Percentiles rank a stretch among this genome's conserved stretches.
Evolutionary conservation across 495 filamentous ascomycete species (phyloP).

Genomic region (Penicillium longicatenatum): DNA sequence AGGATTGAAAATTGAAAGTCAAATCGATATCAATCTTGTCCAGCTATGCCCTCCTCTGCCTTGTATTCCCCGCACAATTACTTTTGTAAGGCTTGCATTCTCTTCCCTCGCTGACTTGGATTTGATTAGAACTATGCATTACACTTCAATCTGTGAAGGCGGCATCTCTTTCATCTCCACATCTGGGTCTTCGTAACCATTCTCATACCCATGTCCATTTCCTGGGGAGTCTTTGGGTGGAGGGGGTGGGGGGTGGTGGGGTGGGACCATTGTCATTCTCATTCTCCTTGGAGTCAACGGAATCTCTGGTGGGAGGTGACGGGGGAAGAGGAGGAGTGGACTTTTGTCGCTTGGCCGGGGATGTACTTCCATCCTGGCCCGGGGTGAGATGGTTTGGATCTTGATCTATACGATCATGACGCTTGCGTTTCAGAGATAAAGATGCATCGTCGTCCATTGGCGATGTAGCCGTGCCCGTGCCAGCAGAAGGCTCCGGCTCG

Average conservation of each 20-base stretch:
- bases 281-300: conserved; percentile 12
- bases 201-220: conserved; percentile 1
- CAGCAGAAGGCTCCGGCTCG: conserved; percentile 38
- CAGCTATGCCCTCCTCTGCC: too few species aligned
- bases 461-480: background rate
- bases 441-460: conserved; percentile 29
- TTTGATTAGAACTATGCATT: background rate
- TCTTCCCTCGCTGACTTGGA: too few species aligned
- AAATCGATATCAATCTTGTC: too few species aligned
- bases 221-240: conserved; percentile 19
- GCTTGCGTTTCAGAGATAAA: conserved; percentile 27
- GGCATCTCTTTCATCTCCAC: conserved; percentile 11
- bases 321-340: conserved; percentile 42
- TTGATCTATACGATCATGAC: conserved; percentile 55
- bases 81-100: too few species aligned
- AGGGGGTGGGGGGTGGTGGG: conserved; percentile 28
- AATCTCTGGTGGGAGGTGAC: conserved; percentile 26
- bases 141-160: conserved; percentile 2
- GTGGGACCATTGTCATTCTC: conserved; percentile 20
- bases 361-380: conserved; percentile 26
- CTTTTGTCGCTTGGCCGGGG: conserved; percentile 42
- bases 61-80: too few species aligned
- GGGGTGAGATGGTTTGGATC: conserved; percentile 34
- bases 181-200: conserved; percentile 3
- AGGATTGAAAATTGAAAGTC: too few species aligned